These are phyloP conservation scores for Aspergillus bridgeri DNA, from an alignment of 495 filamentous ascomycete genomes.

Conservation along the genomic window DNA sequence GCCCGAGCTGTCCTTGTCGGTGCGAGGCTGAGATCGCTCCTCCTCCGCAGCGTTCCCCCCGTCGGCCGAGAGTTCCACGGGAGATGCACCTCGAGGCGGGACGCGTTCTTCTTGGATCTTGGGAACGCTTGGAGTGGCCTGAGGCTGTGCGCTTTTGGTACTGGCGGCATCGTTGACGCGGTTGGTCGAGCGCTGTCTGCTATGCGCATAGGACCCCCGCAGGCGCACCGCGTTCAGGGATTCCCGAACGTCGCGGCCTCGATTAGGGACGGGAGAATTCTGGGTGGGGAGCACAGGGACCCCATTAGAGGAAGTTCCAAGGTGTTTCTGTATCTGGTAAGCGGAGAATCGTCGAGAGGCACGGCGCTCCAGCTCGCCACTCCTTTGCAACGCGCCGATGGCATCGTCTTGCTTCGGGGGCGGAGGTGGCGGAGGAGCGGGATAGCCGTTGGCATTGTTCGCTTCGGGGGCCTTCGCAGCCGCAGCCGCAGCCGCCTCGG, in stretches of 20 bases:
- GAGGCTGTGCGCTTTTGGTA: conserved; percentile 46
- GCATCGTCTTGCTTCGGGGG: conserved; percentile 86
- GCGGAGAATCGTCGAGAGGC: conserved; percentile 90
- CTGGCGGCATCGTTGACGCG: conserved; percentile 59
- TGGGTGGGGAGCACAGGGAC: conserved; percentile 84
- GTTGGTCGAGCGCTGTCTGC: conserved; percentile 55
- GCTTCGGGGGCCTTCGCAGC: conserved; percentile 37
- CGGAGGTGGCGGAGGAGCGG: conserved; percentile 69
- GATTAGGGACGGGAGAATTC: conserved; percentile 82
- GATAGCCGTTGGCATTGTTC: conserved; percentile 33
- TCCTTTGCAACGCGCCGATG: conserved; percentile 82
- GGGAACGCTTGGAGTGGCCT: conserved; percentile 57
- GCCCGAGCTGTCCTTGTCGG: neutral
- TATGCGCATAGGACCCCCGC: conserved; percentile 66
- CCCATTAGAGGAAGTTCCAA: conserved; percentile 75
- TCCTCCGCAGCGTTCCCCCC: conserved; percentile 23
- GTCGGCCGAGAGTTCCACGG: conserved; percentile 34
- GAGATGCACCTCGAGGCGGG: conserved; percentile 25
- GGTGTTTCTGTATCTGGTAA: conserved; percentile 92
- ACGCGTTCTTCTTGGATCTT: conserved; percentile 52
- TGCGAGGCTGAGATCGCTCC: neutral
- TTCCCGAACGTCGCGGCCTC: conserved; percentile 83
- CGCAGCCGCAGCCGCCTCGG: conserved; percentile 44
- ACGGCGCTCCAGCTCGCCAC: conserved; percentile 86
- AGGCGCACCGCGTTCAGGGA: conserved; percentile 87